Percentiles rank a stretch among this genome's conserved stretches.
Conservation (phyloP, 805 yeast genomes). For the Wickerhamomyces chambardii region DNA sequence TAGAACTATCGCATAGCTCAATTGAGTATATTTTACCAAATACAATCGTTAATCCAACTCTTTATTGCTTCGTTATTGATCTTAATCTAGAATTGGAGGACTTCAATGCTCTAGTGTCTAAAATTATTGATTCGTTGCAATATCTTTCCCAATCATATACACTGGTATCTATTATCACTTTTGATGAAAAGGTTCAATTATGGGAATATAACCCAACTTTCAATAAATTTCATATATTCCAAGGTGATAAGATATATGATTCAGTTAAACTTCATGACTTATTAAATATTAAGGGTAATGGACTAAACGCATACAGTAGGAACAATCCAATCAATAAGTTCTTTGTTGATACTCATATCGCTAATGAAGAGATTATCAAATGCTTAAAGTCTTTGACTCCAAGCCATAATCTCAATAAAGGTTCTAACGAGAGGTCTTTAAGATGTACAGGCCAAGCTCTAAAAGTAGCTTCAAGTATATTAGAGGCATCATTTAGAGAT, state of each 20-base stretch:
- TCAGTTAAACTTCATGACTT: conserved; percentile 44
- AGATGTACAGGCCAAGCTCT: conserved; percentile 90
- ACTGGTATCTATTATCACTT: conserved; percentile 72
- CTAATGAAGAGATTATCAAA: no score
- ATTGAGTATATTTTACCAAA: conserved; percentile 74
- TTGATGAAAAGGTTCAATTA: conserved; percentile 78
- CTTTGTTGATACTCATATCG: not conserved
- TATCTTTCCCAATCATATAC: conserved; percentile 79
- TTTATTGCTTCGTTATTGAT: conserved; percentile 76
- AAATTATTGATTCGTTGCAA: conserved; percentile 59
- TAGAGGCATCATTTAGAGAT: conserved; percentile 72
- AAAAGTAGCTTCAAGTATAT: conserved; percentile 67
- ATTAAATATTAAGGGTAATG: conserved; percentile 21
- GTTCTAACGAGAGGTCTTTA: conserved; percentile 66
- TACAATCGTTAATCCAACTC: conserved; percentile 70
- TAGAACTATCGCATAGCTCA: conserved; percentile 55
- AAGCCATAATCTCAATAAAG: no score
- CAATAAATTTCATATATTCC: conserved; percentile 65
- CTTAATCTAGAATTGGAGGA: conserved; percentile 81
- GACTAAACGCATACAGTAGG: not conserved
- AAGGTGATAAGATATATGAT: conserved; percentile 73
- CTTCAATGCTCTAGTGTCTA: conserved; percentile 63
- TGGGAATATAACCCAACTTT: conserved; percentile 66
- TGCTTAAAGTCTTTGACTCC: no score
- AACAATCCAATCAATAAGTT: not conserved